Base-by-base conservation (phyloP, 805 yeast species). In the Kluyveromyces aestuarii region DNA sequence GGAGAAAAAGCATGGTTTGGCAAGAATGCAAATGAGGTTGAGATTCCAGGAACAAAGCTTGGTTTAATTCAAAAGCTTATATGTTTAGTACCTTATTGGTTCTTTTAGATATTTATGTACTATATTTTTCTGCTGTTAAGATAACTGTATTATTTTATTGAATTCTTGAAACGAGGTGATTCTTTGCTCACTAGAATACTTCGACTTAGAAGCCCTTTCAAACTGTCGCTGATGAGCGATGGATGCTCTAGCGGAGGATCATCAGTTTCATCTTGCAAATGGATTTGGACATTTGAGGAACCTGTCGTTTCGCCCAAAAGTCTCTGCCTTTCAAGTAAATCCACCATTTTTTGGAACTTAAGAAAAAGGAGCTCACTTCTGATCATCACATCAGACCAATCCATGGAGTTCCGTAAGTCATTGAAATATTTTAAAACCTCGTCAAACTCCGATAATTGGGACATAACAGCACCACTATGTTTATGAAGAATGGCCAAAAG, bases 361-460 rank as follows among this genome's bases (percentile, higher is more conserved):
- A 87, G 72, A 60, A 89, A 93, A 37, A 91, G 70, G 30, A 87
- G 72, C 61, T 93, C 98, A 5, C 95, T 82, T 40, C 96, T 73
- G n/a, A 86, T 80, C 46, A 91, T 72, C 41, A 89, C 69, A 55
- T 87, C 95, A 43, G 84, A 79, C 56, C 89, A 69, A 49, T 87
- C 81, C 70, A 88, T 72, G 2, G 81, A 76, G 72, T 84, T 84
- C 45, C 87, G 81, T 50, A 93, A 73, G 58, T 91, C 97, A 67
- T 93, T 93, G 79, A 91, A 85, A 63, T 85, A 93, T 69, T 86
- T 88, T 59, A 93, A 75, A 25, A 93, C 90, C 63, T 91, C 96
- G 62, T 93, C 98, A 68, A 93, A 91, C 52, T 82, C 80, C 33
- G 72, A 72, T 51, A 93, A 71, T 58, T 87, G 84, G 39, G 81